Percentiles rank a stretch among this genome's conserved stretches.
These are phyloP conservation scores for Chytriomyces confervae DNA, from an alignment of 192 early-diverging fungal species.

Conservation along the genomic window DNA sequence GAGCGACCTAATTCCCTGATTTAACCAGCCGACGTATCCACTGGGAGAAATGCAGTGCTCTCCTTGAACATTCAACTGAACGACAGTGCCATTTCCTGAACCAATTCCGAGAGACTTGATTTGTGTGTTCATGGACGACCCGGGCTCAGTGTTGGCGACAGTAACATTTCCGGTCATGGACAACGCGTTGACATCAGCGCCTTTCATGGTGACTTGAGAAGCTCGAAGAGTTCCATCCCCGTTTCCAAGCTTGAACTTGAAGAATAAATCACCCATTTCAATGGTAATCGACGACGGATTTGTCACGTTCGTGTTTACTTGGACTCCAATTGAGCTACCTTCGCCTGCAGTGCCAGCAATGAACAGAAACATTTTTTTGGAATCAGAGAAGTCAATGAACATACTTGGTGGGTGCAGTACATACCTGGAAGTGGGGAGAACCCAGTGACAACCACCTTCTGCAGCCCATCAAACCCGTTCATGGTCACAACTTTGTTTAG, in stretches of 20 bases:
- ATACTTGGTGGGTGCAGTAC: too few species aligned
- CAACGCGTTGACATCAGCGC: background rate
- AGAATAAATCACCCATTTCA: slow-evolving; percentile 20
- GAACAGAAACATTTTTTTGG: too few species aligned
- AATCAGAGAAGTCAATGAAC: too few species aligned
- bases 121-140: background rate
- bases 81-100: background rate
- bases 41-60: slow-evolving; percentile 7
- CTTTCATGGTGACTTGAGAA: slow-evolving; percentile 12
- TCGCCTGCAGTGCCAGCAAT: background rate
- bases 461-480: slow-evolving; percentile 35
- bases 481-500: slow-evolving; percentile 43
- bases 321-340: background rate
- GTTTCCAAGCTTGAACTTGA: slow-evolving; percentile 27
- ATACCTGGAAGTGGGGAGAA: slow-evolving; percentile 21
- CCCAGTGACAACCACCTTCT: slow-evolving; percentile 28
- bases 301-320: background rate
- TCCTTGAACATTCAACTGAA: slow-evolving; percentile 11
- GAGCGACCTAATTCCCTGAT: slow-evolving; percentile 15
- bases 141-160: background rate
- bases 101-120: slow-evolving; percentile 6
- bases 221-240: slow-evolving; percentile 5
- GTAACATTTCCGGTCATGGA: slow-evolving; percentile 10
- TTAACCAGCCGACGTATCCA: slow-evolving; percentile 24
- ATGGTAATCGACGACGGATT: slow-evolving; percentile 27